Evolutionary conservation across 2,329 filamentous ascomycete species (phyloP), one percentile per base, ranked within the genome.

Genomic region (Ascochyta rabiei): DNA sequence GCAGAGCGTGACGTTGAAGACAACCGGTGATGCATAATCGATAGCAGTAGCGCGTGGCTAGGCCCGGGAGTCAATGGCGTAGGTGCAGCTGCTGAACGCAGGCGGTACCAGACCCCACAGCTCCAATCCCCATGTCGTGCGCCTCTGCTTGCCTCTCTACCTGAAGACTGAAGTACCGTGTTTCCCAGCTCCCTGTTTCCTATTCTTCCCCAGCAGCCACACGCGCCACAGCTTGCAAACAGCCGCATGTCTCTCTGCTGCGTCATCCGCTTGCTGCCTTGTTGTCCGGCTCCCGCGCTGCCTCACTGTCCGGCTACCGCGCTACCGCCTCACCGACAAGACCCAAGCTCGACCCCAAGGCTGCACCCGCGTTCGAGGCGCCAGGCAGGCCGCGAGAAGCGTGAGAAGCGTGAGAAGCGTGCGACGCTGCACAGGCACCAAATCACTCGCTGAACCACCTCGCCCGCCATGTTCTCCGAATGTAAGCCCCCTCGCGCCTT

Each of bases 401-500:
- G 3, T 30, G n/a, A n/a, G n/a, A n/a, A n/a, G n/a, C n/a, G n/a
- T n/a, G n/a, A n/a, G n/a, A n/a, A n/a, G n/a, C n/a, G n/a, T n/a
- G n/a, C 9, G 28, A 57, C 65, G 62, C 56, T 62, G 59, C 46
- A 48, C 48, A 58, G 57, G 57, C 61, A 60, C 51, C 61, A 56
- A 45, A 53, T 46, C 44, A 44, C 49, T 48, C 24, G 46, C 28
- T 19, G 40, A 30, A 46, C 23, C 48, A 31, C 47, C 24, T 56
- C 48, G 52, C 54, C 59, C 62, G 56, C 60, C 75, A 91, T 92
- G 89, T 91, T 91, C 79, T 96, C 91, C 53, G 91, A 96, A 87
- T 96, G 91, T 96, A 83, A 79, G 90, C 81, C 55, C 41, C 51
- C 60, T 52, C 28, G 42, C 57, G 62, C 64, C 65, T 71, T 69